Evolutionary conservation across 768 basidiomycete genomes (phyloP).

Genomic region (Infundibulicybe gibba): DNA sequence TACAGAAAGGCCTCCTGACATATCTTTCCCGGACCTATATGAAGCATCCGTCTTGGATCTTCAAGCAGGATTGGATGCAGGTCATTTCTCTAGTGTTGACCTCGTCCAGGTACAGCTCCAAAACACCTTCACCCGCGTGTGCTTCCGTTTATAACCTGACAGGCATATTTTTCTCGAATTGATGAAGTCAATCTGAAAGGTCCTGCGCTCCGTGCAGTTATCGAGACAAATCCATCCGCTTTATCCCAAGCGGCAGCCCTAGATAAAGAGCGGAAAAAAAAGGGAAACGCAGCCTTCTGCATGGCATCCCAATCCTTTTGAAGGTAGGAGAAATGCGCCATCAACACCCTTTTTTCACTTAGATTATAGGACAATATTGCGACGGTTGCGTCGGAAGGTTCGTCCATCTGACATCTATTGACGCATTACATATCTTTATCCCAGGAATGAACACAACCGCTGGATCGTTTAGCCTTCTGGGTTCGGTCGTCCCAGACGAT

Average conservation of each 20-base stretch:
- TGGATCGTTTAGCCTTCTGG: constrained; percentile 38
- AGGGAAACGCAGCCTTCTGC: constrained; percentile 44
- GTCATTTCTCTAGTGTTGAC: constrained; percentile 55
- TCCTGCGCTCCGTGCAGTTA: constrained; percentile 51
- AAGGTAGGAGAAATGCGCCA: constrained; percentile 27
- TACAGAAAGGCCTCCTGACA: background rate
- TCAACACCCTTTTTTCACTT: too few relatives aligned
- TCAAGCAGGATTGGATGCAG: constrained; percentile 45
- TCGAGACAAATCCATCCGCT: constrained; percentile 55
- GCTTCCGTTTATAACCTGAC: background rate
- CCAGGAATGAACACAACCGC: constrained; percentile 45
- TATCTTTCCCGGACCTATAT: constrained; percentile 49
- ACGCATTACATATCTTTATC: background rate
- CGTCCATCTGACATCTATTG: background rate
- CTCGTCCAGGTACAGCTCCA: constrained; percentile 46
- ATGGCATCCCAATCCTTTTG: constrained; percentile 51
- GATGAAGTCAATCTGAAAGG: constrained; percentile 65
- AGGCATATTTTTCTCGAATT: constrained; percentile 68
- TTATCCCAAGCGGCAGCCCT: constrained; percentile 46
- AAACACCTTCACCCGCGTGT: too few relatives aligned
- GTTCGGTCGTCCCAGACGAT: constrained; percentile 41
- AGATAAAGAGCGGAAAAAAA: constrained; percentile 38
- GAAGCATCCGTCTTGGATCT: constrained; percentile 56
- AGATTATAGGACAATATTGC: constrained; percentile 41
- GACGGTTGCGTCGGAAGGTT: constrained; percentile 41